Percentiles rank a stretch among this genome's conserved stretches.
These are phyloP conservation scores for Diospyros kaki DNA, from an alignment of 148 eudicot genomes.

Conservation along the genomic window DNA sequence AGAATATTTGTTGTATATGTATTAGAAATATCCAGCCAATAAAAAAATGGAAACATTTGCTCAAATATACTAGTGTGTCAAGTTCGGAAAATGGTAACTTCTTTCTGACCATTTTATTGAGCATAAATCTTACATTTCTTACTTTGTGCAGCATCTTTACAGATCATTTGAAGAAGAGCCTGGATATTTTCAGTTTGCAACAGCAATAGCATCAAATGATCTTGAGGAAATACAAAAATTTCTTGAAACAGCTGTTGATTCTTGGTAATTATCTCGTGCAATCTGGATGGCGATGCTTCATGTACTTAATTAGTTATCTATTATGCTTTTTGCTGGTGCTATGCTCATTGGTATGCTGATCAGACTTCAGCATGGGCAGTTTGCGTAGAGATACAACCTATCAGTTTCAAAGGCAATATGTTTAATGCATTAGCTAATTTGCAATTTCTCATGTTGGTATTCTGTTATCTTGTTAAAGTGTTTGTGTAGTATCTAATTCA, in stretches of 20 bases:
- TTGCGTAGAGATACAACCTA: neutral
- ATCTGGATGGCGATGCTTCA: neutral
- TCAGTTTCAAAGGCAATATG: neutral
- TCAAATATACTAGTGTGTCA: too few relatives aligned
- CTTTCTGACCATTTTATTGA: neutral
- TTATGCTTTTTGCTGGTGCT: neutral
- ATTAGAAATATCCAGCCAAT: too few relatives aligned
- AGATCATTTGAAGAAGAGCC: slow-evolving; percentile 76
- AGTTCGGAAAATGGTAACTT: neutral
- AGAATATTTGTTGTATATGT: too few relatives aligned
- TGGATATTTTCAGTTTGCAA: slow-evolving; percentile 82
- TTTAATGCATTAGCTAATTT: neutral
- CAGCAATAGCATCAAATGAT: slow-evolving; percentile 73
- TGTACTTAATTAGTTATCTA: neutral
- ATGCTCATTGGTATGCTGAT: neutral
- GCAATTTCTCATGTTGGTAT: neutral
- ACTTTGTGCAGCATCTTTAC: slow-evolving; percentile 65
- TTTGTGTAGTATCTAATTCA: neutral
- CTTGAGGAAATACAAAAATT: slow-evolving; percentile 92
- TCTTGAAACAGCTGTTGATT: slow-evolving; percentile 79
- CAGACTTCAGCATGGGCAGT: neutral
- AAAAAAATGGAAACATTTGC: too few relatives aligned
- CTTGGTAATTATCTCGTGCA: slow-evolving; percentile 17
- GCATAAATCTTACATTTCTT: slow-evolving; percentile 4
- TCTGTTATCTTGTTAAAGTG: neutral